Evolutionary conservation across 306 rosid genomes (phyloP).

Genomic region (Vachellia collinsii): DNA sequence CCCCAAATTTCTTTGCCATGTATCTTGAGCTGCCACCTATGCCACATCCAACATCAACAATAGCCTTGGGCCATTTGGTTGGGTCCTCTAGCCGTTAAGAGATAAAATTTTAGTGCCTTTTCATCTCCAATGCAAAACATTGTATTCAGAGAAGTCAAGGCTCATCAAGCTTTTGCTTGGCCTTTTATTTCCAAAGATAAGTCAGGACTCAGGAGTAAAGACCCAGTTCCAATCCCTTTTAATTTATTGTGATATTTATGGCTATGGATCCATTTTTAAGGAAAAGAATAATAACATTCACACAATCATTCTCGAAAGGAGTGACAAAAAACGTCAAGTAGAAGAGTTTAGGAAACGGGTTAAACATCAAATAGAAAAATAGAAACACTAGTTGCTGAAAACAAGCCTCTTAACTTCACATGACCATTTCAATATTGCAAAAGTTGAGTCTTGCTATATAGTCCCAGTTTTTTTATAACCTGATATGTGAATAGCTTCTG

Average conservation of each 20-base stretch:
- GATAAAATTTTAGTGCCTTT: neutral
- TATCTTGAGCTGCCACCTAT: slow-evolving; percentile 95
- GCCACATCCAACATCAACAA: slow-evolving; percentile 95
- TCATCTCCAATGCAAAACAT: neutral
- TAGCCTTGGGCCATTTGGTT: slow-evolving; percentile 45
- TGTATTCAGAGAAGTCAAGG: neutral
- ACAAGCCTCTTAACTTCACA: neutral
- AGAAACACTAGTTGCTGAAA: neutral
- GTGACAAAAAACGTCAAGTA: neutral
- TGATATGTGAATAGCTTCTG: neutral
- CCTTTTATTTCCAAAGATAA: neutral
- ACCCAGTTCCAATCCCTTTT: neutral
- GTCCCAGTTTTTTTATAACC: neutral
- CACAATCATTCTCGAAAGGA: neutral
- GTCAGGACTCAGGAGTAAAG: neutral
- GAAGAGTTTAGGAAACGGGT: slow-evolving; percentile 1
- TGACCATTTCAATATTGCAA: neutral
- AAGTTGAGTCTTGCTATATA: too few relatives aligned
- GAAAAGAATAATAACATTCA: neutral
- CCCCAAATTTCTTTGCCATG: slow-evolving; percentile 66
- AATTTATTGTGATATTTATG: neutral
- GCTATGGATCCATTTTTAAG: neutral
- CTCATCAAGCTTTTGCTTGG: too few relatives aligned
- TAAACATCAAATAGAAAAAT: neutral
- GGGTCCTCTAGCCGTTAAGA: slow-evolving; percentile 27